Conservation (phyloP, 1,284 basidiomycete genomes). For the Kwoniella shivajii region DNA sequence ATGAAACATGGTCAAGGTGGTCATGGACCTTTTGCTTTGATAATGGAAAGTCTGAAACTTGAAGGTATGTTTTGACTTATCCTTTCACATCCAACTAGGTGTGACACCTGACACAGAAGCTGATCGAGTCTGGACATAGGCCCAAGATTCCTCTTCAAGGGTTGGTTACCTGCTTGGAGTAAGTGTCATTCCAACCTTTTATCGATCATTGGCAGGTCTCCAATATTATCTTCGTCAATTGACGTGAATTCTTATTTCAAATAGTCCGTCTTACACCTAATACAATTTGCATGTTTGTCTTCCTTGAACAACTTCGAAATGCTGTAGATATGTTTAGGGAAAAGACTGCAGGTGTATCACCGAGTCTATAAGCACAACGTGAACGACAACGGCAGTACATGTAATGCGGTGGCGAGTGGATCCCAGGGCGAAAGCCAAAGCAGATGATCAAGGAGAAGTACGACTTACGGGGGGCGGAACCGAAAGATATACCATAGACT, state of each 20-base stretch:
- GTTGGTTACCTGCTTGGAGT: slow-evolving; percentile 61
- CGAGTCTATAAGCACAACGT: neutral
- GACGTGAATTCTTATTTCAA: neutral
- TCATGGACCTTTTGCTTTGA: slow-evolving; percentile 30
- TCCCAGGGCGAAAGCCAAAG: too few relatives aligned
- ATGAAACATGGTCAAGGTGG: slow-evolving; percentile 32
- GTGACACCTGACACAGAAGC: slow-evolving; percentile 22
- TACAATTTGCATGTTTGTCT: slow-evolving; percentile 55
- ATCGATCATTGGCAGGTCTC: neutral
- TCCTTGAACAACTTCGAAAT: slow-evolving; percentile 51
- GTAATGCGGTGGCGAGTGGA: too few relatives aligned
- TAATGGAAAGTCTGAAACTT: slow-evolving; percentile 30
- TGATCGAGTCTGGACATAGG: slow-evolving; percentile 31
- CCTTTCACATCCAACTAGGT: slow-evolving; percentile 1
- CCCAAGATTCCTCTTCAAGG: slow-evolving; percentile 58
- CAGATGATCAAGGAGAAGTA: too few relatives aligned
- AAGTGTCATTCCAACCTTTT: slow-evolving; percentile 21
- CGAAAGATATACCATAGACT: too few relatives aligned
- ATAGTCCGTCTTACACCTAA: slow-evolving; percentile 56
- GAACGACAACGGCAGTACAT: too few relatives aligned
- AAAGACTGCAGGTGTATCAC: neutral
- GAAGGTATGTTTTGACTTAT: slow-evolving; percentile 24
- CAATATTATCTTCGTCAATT: neutral
- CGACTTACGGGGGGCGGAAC: too few relatives aligned
- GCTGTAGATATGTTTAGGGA: slow-evolving; percentile 37